A percentile compares a stretch with the other conserved stretches of the same genome.
Conservation (phyloP, 257 asterid genomes). For the Nyctanthes arbortristis region DNA sequence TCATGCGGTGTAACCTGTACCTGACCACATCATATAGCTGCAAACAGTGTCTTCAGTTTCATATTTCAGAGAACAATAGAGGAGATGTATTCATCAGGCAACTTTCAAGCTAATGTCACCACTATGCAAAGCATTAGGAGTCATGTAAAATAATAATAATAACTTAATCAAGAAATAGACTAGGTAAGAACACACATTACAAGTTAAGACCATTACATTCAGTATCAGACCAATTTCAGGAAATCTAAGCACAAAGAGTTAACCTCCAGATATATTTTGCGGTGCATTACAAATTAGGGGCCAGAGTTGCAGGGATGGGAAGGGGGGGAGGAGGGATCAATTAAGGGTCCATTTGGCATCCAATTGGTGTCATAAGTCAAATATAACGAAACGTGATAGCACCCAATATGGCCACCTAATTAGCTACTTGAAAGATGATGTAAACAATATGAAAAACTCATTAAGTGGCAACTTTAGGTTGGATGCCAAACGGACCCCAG, state of each 20-base stretch:
- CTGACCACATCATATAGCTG: constrained; percentile 95
- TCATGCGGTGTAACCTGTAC: constrained; percentile 92
- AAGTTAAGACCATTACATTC: constrained; percentile 12
- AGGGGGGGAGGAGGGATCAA: not conserved
- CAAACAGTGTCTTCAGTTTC: constrained; percentile 17
- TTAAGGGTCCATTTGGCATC: too few relatives aligned
- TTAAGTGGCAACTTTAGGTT: too few relatives aligned
- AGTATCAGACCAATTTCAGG: not conserved
- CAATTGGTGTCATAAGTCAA: too few relatives aligned
- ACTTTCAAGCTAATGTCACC: constrained; percentile 19
- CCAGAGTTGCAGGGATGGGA: not conserved
- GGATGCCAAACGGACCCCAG: too few relatives aligned
- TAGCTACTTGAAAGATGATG: too few relatives aligned
- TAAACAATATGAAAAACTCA: too few relatives aligned
- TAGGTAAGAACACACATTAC: not conserved
- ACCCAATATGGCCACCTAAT: too few relatives aligned
- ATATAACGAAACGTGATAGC: too few relatives aligned
- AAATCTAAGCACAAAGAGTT: not conserved
- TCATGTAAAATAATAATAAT: not conserved
- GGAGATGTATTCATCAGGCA: constrained; percentile 7
- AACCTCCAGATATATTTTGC: not conserved
- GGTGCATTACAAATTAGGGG: not conserved
- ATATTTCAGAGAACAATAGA: not conserved
- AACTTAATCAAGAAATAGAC: constrained; percentile 9
- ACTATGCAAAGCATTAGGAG: not conserved